Base-by-base conservation (phyloP, 208 protist genomes). In the Trypanosoma caninum region DNA sequence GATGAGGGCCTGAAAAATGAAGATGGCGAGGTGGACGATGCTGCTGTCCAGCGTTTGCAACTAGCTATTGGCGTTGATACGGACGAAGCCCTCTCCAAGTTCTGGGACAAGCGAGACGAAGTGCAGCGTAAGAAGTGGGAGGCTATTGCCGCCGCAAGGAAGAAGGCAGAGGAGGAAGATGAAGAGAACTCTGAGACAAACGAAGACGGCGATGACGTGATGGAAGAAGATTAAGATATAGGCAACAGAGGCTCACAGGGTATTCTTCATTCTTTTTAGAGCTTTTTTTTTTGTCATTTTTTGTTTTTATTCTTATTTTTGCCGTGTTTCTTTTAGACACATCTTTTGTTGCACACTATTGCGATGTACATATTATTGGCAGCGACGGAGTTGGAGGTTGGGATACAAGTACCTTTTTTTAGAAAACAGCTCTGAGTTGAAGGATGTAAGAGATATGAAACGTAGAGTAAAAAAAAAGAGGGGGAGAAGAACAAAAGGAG, bases 1-100 rank as follows among this genome's bases (percentile, higher is more conserved):
- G 80, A 91, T 13, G 87, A 94, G 63, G 76, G 53, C n/a, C 65
- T 89, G 14, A 31, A 80, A n/a, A 78, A 87, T 18, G 87, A 89
- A 18, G 80, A 74, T 27, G 87, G 79, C 27, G 77, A 85, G 50
- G 34, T 68, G 27, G 87, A 94, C 41, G 59, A 63, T 14, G 80
- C 55, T 0, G 83, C 71, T 0, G 69, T 80, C 25, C 74, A 65
- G 34, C 76, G 66, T 14, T 50, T 94, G 37, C 68, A 80, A 45
- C 69, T 78, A 33, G 59, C 60, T 28, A 67, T 88, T 38, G 87
- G 87, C 69, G 66, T 78, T 6, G 87, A 94, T 53, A 76, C 61
- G 23, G 87, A 84, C 30, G 87, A 94, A 70, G 59, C 56, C 18
- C 69, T 91, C 10, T 78, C 68, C 22, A 91, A 90, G 69, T 55